Evolutionary conservation across 129 eudicot species (phyloP).

Genomic region (Glebionis coronaria): DNA sequence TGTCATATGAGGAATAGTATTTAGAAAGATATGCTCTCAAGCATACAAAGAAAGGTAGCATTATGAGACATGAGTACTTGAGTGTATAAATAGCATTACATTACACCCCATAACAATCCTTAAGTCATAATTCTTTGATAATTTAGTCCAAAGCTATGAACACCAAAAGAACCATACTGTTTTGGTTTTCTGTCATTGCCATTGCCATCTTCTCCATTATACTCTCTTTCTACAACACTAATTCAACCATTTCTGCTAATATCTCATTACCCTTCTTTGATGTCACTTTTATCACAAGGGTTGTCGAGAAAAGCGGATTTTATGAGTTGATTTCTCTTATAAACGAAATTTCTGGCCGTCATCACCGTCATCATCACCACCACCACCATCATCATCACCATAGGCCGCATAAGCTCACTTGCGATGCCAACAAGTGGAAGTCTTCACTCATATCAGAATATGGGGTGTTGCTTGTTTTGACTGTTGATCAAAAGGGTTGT

Average conservation of each 20-base stretch:
- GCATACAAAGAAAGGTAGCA: constrained; percentile 12
- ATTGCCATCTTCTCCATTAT: constrained; percentile 49
- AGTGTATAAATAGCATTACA: constrained; percentile 4
- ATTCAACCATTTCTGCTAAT: constrained; percentile 14
- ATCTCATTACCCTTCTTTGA: neutral
- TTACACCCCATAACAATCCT: constrained; percentile 6
- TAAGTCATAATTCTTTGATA: constrained; percentile 13
- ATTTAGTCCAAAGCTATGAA: constrained; percentile 41
- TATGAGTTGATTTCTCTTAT: constrained; percentile 24
- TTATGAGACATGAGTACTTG: constrained; percentile 19
- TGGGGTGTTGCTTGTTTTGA: constrained; percentile 44
- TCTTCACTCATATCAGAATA: constrained; percentile 49
- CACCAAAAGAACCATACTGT: constrained; percentile 30
- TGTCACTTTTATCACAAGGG: constrained; percentile 26
- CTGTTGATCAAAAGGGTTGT: constrained; percentile 67
- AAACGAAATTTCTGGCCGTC: neutral
- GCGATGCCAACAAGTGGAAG: constrained; percentile 51
- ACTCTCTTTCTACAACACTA: constrained; percentile 24
- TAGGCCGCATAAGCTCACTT: constrained; percentile 20
- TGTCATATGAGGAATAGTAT: neutral
- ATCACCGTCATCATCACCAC: constrained; percentile 16
- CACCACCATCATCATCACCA: constrained; percentile 44
- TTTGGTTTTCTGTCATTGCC: constrained; percentile 47
- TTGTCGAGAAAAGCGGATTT: constrained; percentile 29
- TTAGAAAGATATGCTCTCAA: neutral